phyloP scores from a whole-genome alignment of 2,329 filamentous ascomycete species.

The Juglanconis oblonga region DNA sequence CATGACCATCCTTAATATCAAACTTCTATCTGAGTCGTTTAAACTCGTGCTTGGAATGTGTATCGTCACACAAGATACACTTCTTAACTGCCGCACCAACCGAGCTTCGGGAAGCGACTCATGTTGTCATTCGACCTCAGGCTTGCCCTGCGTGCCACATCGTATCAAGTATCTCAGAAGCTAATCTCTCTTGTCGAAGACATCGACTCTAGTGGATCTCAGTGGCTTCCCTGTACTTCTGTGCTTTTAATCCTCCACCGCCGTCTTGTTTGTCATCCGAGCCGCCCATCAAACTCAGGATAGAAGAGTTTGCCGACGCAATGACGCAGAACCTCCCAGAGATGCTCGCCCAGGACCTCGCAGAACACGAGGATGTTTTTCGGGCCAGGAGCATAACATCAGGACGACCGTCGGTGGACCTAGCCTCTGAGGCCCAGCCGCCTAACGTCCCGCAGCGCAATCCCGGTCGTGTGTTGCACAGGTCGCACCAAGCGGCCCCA shows the following conservation, averaged over 20 bases:
- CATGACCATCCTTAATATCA: slow-evolving; percentile 9
- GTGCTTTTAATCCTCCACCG: not conserved
- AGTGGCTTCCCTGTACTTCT: slow-evolving; percentile 3
- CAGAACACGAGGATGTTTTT: slow-evolving; percentile 47
- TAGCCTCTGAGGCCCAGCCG: slow-evolving; percentile 24
- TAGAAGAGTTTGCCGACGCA: not conserved
- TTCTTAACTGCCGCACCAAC: slow-evolving; percentile 10
- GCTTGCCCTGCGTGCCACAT: slow-evolving; percentile 9
- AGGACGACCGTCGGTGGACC: slow-evolving; percentile 39
- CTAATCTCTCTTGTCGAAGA: slow-evolving; percentile 6
- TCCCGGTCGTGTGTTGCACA: slow-evolving; percentile 8
- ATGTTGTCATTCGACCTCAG: slow-evolving; percentile 9
- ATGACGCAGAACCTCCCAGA: slow-evolving; percentile 51
- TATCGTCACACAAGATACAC: slow-evolving; percentile 6
- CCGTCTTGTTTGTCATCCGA: slow-evolving; percentile 5
- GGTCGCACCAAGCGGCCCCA: slow-evolving; percentile 12
- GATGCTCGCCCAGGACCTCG: slow-evolving; percentile 52
- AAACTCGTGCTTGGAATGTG: not conserved
- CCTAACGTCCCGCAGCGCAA: slow-evolving; percentile 13
- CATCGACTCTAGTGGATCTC: not conserved
- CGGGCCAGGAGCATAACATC: slow-evolving; percentile 50
- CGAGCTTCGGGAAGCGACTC: slow-evolving; percentile 5
- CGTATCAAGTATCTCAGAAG: not conserved
- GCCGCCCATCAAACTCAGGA: not conserved
- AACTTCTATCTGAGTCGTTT: slow-evolving; percentile 11